Percentiles rank a stretch among this genome's conserved stretches.
phyloP scores from a whole-genome alignment of 164 flowering plant genomes.

The Vitis rotundifolia region DNA sequence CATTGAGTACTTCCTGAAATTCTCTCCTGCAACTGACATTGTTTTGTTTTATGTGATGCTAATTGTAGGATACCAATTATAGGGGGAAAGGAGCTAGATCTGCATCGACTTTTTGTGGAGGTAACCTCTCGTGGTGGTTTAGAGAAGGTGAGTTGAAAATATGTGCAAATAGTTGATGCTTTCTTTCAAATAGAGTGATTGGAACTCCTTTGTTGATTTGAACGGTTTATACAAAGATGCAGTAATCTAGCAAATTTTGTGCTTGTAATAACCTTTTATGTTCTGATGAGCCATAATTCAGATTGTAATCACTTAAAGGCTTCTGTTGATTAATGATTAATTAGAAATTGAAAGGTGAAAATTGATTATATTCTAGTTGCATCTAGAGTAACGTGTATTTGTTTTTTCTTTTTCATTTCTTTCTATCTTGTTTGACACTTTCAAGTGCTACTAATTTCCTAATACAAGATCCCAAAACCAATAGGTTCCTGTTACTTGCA shows the following conservation, averaged over 20 bases:
- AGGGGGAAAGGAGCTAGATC: constrained; percentile 85
- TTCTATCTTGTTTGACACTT: not conserved
- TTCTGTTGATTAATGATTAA: too few species aligned
- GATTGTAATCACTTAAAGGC: too few species aligned
- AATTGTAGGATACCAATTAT: constrained; percentile 79
- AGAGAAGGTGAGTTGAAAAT: constrained; percentile 54
- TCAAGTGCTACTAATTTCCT: not conserved
- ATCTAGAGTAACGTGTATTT: too few species aligned
- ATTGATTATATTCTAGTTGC: too few species aligned
- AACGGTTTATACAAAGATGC: too few species aligned
- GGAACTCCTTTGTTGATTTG: too few species aligned
- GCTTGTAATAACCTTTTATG: too few species aligned
- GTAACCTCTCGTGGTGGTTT: constrained; percentile 94
- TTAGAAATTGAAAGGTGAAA: too few species aligned
- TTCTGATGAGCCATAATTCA: too few species aligned
- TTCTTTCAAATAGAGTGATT: not conserved
- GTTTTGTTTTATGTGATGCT: not conserved
- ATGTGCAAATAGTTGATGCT: not conserved
- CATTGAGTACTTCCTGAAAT: not conserved
- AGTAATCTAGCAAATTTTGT: too few species aligned
- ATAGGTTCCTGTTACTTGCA: not conserved
- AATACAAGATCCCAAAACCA: not conserved
- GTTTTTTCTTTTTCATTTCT: not conserved
- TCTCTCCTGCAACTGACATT: not conserved
- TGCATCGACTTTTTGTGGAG: constrained; percentile 88